Evolutionary conservation across 352 stramenopile genomes (phyloP).

Genomic region (Saprolegnia parasitica): DNA sequence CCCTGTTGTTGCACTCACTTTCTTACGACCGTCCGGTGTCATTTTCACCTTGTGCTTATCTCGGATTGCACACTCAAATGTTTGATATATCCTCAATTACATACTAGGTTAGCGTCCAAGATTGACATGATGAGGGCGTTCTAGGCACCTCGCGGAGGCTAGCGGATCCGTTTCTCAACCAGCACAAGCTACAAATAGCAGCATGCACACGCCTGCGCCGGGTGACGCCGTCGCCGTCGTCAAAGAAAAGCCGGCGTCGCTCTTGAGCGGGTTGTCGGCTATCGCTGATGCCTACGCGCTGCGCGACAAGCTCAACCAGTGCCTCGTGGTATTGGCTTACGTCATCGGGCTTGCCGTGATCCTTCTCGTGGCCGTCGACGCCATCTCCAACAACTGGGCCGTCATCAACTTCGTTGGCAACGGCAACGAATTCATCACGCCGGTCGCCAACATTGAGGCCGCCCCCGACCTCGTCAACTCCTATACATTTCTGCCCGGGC

Average conservation of each 20-base stretch:
- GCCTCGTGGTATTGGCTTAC: background rate
- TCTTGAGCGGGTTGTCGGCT: background rate
- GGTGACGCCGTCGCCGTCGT: too few species aligned
- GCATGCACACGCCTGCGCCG: too few species aligned
- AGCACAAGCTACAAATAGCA: too few species aligned
- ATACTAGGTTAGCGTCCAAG: too few species aligned
- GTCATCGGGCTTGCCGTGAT: background rate
- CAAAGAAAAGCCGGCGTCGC: background rate
- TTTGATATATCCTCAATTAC: too few species aligned
- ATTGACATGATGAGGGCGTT: too few species aligned
- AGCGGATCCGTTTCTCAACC: too few species aligned
- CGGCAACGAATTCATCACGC: slow-evolving; percentile 5
- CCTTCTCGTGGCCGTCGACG: slow-evolving; percentile 9
- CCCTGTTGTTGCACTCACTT: too few species aligned
- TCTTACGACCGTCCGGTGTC: too few species aligned
- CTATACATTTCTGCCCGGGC: background rate
- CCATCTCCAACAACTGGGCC: slow-evolving; percentile 24
- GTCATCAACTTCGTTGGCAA: slow-evolving; percentile 19
- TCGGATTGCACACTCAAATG: too few species aligned
- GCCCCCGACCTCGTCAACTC: background rate
- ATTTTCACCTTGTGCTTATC: too few species aligned
- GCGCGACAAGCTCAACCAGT: background rate
- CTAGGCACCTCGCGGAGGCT: too few species aligned
- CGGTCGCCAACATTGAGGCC: background rate
- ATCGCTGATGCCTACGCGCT: background rate